Conservation (phyloP, 345 rosid species). For the Kandelia obovata region DNA sequence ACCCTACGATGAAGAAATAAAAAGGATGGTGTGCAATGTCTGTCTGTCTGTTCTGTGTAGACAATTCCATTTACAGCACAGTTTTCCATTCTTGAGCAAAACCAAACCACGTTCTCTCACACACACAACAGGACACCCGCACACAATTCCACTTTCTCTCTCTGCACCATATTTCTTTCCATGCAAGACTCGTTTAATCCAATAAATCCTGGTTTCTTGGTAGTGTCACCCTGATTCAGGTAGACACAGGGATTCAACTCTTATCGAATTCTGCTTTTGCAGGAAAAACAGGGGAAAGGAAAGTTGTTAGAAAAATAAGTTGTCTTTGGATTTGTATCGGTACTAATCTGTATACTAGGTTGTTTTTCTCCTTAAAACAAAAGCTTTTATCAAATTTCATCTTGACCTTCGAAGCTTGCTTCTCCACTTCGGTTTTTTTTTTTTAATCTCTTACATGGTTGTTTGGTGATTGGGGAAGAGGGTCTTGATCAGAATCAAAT, state of each 20-base stretch:
- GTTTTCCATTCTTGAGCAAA: background rate
- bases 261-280: too few relatives aligned
- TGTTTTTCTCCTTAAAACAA: background rate
- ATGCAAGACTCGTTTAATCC: background rate
- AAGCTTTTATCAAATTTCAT: background rate
- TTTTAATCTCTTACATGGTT: too few relatives aligned
- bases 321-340: too few relatives aligned
- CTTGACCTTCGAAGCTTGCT: background rate
- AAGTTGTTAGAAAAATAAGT: too few relatives aligned
- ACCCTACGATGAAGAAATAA: background rate
- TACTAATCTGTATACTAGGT: background rate
- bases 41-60: background rate
- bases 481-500: background rate
- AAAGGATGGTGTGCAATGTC: background rate
- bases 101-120: too few relatives aligned
- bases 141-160: too few relatives aligned
- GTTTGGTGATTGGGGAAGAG: conserved; percentile 2
- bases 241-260: too few relatives aligned
- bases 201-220: background rate
- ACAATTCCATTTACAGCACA: background rate
- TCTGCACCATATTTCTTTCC: background rate
- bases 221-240: too few relatives aligned
- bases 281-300: too few relatives aligned
- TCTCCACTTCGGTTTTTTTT: background rate
- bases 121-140: too few relatives aligned